phyloP scores from a whole-genome alignment of 768 basidiomycete genomes.

The Glaciozyma antarctica region DNA sequence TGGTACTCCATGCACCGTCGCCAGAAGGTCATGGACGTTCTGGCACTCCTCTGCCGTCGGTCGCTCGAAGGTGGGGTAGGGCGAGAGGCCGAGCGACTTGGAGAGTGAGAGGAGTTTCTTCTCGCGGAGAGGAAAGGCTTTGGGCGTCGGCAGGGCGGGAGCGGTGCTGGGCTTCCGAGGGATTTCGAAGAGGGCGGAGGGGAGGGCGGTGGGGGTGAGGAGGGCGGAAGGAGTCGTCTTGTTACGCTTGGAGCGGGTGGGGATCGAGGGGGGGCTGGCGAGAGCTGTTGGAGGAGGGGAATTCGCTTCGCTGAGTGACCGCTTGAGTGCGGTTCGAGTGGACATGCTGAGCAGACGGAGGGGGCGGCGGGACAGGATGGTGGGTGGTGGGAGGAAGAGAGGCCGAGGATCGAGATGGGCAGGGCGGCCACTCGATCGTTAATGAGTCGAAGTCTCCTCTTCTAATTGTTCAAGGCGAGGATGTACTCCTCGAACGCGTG shows the following conservation, averaged over 20 bases:
- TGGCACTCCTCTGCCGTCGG: conserved; percentile 30
- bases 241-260: neutral
- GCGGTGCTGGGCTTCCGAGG: too few relatives aligned
- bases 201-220: neutral
- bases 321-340: neutral
- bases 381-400: too few relatives aligned
- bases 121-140: neutral
- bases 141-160: neutral
- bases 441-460: too few relatives aligned
- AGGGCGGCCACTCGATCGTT: too few relatives aligned
- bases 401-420: too few relatives aligned
- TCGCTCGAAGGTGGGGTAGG: conserved; percentile 27
- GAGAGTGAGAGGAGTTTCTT: conserved; percentile 1
- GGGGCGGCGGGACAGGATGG: neutral
- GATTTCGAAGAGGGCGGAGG: neutral
- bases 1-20: conserved; percentile 31
- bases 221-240: neutral
- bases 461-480: too few relatives aligned
- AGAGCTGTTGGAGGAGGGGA: neutral
- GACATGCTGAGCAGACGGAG: neutral
- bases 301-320: neutral
- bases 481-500: too few relatives aligned
- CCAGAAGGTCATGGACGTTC: conserved; percentile 26
- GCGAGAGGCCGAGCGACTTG: conserved; percentile 7
- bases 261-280: neutral